phyloP scores from a whole-genome alignment of 2,329 filamentous ascomycete species.

The Akanthomyces uredinophilus region DNA sequence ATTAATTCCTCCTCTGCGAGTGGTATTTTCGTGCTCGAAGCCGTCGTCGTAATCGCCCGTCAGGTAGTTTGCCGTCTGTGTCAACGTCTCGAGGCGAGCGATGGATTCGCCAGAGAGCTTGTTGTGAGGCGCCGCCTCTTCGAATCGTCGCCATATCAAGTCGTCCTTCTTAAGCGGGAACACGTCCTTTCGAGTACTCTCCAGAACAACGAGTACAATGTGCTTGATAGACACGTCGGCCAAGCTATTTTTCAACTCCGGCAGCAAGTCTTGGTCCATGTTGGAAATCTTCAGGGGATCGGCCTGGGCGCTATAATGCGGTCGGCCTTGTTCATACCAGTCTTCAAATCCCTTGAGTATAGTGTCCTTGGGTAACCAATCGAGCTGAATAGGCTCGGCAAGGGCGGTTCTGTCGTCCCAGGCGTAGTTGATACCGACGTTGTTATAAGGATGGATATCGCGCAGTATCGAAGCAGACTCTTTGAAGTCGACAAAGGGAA shows the following conservation, averaged over 20 bases:
- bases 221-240: constrained; percentile 35
- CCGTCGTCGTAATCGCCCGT: constrained; percentile 33
- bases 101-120: constrained; percentile 29
- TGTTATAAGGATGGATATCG: constrained; percentile 21
- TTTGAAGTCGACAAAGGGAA: constrained; percentile 32
- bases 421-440: constrained; percentile 23
- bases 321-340: constrained; percentile 21
- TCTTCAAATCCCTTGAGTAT: constrained; percentile 22
- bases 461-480: constrained; percentile 28
- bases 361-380: constrained; percentile 25
- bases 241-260: constrained; percentile 23
- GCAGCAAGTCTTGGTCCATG: constrained; percentile 28
- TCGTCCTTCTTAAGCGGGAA: constrained; percentile 40
- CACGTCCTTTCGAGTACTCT: constrained; percentile 40
- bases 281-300: constrained; percentile 39
- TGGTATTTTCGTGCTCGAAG: constrained; percentile 22
- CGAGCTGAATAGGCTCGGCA: constrained; percentile 16
- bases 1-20: constrained; percentile 32
- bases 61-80: constrained; percentile 28
- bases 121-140: constrained; percentile 27
- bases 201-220: constrained; percentile 37
- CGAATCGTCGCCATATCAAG: constrained; percentile 32
- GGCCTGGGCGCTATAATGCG: constrained; percentile 30
- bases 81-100: constrained; percentile 25
- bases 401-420: constrained; percentile 28